Base-by-base conservation (phyloP, 139 green algal species). In the Coelastrella sp. region DNA sequence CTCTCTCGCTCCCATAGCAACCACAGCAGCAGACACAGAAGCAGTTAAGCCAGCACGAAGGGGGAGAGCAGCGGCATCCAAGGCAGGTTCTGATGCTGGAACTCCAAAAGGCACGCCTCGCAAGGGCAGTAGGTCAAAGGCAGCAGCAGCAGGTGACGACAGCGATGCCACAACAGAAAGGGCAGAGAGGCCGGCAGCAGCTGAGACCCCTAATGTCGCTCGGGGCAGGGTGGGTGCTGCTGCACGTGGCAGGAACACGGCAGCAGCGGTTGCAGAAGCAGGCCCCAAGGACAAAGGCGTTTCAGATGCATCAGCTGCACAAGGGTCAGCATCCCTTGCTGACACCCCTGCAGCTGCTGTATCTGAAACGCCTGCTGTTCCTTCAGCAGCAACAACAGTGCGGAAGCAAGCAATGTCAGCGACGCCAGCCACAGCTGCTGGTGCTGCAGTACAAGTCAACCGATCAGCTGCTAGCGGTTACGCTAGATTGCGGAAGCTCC, bases 1-100 rank as follows among this genome's bases (percentile, higher is more conserved):
- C n/a, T n/a, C n/a, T n/a, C n/a, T n/a, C 9, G 34, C 32, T 25
- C 40, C 38, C 9, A 62, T 48, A 37, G 51, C 57, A 84, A 57
- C 76, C 37, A 57, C 25, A 8, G 59, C 25, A 57, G 35, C 76
- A 72, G 76, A 67, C 9, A 57, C 75, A 82, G 75, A 34, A 5
- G 38, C 40, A 82, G 75, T 11, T 32, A 69, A 35, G 35, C 45
- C 59, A 64, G 57, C 50, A 72, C 76, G 23, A 9, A 68, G 73
- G 71, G 32, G 73, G 13, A 63, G 27, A 43, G 13, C 72, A 19
- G 11, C 43, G 17, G 27, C 50, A 50, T 35, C 67, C 19, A 51
- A 50, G 21, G 40, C 72, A 64, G 72, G 37, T 37, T 35, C 72
- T 48, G 72, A 43, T 43, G 15, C 13, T 40, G n/a, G 21, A 17